Base-by-base conservation (phyloP, 257 asterid species). In the Fraxinus americana region DNA sequence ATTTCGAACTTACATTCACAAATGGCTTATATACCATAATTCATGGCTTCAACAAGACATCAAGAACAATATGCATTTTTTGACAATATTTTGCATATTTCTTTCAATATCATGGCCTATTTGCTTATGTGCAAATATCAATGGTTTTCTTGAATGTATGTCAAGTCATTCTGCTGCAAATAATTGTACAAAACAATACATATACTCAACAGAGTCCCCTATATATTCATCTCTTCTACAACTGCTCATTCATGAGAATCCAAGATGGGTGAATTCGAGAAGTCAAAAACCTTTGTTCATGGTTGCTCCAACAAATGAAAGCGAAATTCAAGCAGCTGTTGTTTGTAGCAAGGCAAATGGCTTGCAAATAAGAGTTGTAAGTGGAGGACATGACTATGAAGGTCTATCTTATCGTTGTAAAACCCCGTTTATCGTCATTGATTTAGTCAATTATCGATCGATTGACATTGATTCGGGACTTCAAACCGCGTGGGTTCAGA, bases 351-450 rank as follows among this genome's bases (percentile, higher is more conserved):
- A 65, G 68, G 75, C 27, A 36, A 66, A 78, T 21, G 75, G 59
- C 7, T 35, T 84, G 0, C 89, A 88, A 72, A 59, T 86, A 52
- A 71, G 91, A 45, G 77, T 88, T 19, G 83, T 86, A 74, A 87
- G 94, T n/a, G 91, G 91, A 0, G 96, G 92, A 1, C 91, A 89
- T n/a, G 92, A 90, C 80, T 87, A 89, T 34, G 96, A 89, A 77
- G 96, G 93, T 54, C 75, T 85, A 0, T 89, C 92, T 0, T 89
- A 78, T 68, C 81, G 76, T 21, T 79, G 87, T 41, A 67, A 73
- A 11, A 70, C 39, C 19, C 86, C 89, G 0, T 89, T 68, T 70
- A 70, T 87, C 34, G 48, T 89, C 38, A 19, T 91, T 30, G 92
- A 91, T 65, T 79, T 88, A 32, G 5, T 71, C 30, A 86, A 83